phyloP scores from a whole-genome alignment of 805 yeast species.

The Cyberlindnera maclurae region DNA sequence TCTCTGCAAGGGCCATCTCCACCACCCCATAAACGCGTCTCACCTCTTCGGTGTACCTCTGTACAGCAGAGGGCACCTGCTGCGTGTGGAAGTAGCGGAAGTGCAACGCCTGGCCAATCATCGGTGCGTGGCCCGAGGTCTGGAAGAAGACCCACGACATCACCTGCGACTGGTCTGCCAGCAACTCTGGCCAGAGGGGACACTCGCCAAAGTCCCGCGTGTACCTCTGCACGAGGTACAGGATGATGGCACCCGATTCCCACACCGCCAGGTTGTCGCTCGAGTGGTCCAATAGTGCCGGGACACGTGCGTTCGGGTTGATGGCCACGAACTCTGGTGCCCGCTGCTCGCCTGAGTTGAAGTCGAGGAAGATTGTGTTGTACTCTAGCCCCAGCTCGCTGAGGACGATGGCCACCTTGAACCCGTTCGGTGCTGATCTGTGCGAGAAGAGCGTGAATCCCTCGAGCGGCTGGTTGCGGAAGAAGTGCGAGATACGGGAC shows the following conservation, averaged over 20 bases:
- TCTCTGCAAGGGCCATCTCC: conserved; percentile 91
- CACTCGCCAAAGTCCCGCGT: conserved; percentile 61
- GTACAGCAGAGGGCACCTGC: conserved; percentile 82
- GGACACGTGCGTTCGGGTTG: conserved; percentile 94
- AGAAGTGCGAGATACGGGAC: conserved; percentile 62
- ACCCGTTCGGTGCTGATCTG: conserved; percentile 94
- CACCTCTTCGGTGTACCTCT: conserved; percentile 86
- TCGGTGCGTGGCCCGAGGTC: conserved; percentile 97
- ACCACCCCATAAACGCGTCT: conserved; percentile 89
- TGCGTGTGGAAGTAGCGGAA: conserved; percentile 86
- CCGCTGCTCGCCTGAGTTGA: conserved; percentile 83
- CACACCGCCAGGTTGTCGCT: conserved; percentile 76
- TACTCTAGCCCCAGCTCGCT: conserved; percentile 76
- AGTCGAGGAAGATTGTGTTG: conserved; percentile 78
- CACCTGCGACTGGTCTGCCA: conserved; percentile 74
- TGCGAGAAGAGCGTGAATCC: conserved; percentile 80
- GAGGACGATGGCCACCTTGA: conserved; percentile 86
- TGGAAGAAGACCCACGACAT: conserved; percentile 90
- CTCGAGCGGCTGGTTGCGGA: conserved; percentile 66
- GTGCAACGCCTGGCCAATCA: conserved; percentile 96
- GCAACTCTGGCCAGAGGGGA: conserved; percentile 67
- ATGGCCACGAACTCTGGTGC: conserved; percentile 91
- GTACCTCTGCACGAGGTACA: conserved; percentile 69
- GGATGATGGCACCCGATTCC: conserved; percentile 92
- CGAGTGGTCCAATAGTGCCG: conserved; percentile 86